Base-by-base conservation (phyloP, 2,329 filamentous ascomycete species). In the Rhinocladiella mackenziei region DNA sequence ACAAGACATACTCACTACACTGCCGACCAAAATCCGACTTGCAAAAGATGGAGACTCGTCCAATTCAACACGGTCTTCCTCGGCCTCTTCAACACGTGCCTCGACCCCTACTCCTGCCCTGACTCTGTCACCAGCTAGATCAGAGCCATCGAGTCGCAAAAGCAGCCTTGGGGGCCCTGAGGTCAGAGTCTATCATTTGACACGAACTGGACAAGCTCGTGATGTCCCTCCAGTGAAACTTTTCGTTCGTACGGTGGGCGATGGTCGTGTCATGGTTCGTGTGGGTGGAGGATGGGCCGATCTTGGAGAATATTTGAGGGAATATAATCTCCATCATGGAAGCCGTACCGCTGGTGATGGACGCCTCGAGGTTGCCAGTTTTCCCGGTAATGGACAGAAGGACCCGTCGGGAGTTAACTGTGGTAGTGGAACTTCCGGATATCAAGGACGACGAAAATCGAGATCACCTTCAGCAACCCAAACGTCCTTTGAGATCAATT, bases 201-300 rank as follows among this genome's bases (percentile, higher is more conserved):
- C 87, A 10, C 81, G 89, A 35, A 82, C 84, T 13, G 88, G 84
- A 25, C 92, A 53, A 80, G 31, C 45, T 14, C 54, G 53, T 10
- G 55, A 57, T 38, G 39, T 41, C 7, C 50, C 87, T 9, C 92
- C 92, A 0, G 89, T 96, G 61, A 97, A 96, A 66, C 78, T 98
- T 4, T 94, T 94, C 59, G 89, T 98, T 39, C 84, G 92, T 11
- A 82, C 89, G 1, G 89, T 98, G 2, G 92, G 92, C 37, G 89
- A 95, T 63, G 87, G 86, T 65, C 81, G 92, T 39, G 89, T 97
- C 50, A 97, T 98, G 92, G 92, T 98, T 5, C 85, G 92, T 25
- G 91, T 98, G 9, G 92, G 92, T 9, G 92, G 92, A 47, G 92
- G 92, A n/a, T 98, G 92, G 92, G 89, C 89, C 10, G 92, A 98